Evolutionary conservation across 2,329 filamentous ascomycete genomes (phyloP), one percentile per base, ranked within the genome.

Genomic region (Fusarium lateritium): DNA sequence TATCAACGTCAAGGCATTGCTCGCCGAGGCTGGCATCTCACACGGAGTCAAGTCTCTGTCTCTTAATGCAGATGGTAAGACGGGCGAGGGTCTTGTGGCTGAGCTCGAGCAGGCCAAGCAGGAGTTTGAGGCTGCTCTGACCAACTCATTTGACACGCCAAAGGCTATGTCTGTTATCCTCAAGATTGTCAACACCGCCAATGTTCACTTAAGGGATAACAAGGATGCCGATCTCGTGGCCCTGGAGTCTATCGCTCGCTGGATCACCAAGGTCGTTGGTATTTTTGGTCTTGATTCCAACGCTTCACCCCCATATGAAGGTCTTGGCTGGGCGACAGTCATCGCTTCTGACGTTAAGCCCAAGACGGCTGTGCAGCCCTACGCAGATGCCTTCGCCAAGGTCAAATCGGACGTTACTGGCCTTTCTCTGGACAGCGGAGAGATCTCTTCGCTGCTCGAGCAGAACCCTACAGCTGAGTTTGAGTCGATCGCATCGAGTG

Each of bases 71-170:
- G 68, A 79, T 39, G 75, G 76, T 36, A 74, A 76, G 58, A 52
- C 74, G 7, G 67, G 72, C 7, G 75, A 76, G 14, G 77, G 77
- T 31, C 77, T 83, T 7, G 62, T 78, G 17, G 79, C 77, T 2
- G 83, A 84, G 61, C 76, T 86, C 7, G 82, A 86, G 51, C 83
- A 87, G 60, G 85, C 87, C 11, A 84, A 89, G 78, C 80, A 80
- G 40, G 87, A 88, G 24, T 77, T 88, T 31, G 79, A 87, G 34
- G 75, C 79, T 2, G 91, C 92, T 3, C 84, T 98, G 17, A 86
- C 86, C 71, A 94, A 97, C 80, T 97, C 94, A 0, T 97, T 98
- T 78, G 92, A 98, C 79, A 98, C 94, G 0, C 89, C 92, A 2
- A 83, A 84, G 51, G 93, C 91, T 7, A 94, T 98, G 91, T 86